Conservation (phyloP, 306 rosid genomes). For the Aeschynomene evenia region DNA sequence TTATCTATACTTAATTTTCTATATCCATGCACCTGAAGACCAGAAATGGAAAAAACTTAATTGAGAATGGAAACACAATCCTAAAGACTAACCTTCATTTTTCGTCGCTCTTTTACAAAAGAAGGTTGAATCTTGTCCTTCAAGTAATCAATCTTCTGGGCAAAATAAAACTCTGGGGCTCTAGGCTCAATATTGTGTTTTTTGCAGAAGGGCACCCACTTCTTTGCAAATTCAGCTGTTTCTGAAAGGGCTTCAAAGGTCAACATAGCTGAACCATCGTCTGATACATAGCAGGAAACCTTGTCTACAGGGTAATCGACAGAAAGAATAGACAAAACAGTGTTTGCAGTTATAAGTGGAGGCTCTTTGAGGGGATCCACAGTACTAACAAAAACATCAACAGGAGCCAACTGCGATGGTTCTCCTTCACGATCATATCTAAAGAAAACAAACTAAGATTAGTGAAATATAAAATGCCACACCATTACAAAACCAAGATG, state of each 20-base stretch:
- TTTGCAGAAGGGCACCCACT: constrained; percentile 99
- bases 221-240: constrained; percentile 97
- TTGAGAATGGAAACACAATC: constrained; percentile 4
- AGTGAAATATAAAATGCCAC: constrained; percentile 14
- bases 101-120: constrained; percentile 94
- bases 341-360: constrained; percentile 91
- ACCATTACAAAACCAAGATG: constrained; percentile 5
- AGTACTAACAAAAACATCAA: constrained; percentile 93
- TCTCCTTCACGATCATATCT: constrained; percentile 98
- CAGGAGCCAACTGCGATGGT: constrained; percentile 91
- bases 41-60: constrained; percentile 1
- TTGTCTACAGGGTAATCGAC: constrained; percentile 99
- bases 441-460: constrained; percentile 33
- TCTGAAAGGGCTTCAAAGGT: constrained; percentile 96
- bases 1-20: constrained; percentile 15
- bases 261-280: constrained; percentile 99
- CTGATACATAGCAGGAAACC: constrained; percentile 98
- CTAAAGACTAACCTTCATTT: constrained; percentile 74
- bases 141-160: constrained; percentile 94
- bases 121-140: constrained; percentile 98
- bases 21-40: neutral
- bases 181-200: constrained; percentile 93
- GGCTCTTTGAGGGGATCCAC: constrained; percentile 99
- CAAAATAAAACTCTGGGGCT: constrained; percentile 97
- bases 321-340: constrained; percentile 96